phyloP scores from a whole-genome alignment of 495 filamentous ascomycete species.

The Daldinia bambusicola region DNA sequence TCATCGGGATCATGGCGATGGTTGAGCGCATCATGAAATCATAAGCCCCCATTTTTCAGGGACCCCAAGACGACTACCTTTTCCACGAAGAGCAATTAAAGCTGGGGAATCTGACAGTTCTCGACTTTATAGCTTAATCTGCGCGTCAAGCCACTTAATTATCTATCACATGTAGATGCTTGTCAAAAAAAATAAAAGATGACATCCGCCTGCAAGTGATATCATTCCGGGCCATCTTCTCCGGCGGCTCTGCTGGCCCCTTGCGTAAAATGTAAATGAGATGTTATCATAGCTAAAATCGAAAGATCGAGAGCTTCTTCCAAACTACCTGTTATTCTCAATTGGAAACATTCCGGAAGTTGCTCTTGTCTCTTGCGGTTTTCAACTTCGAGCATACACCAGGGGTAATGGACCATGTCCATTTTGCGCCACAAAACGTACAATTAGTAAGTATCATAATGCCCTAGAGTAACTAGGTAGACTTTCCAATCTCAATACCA shows the following conservation, averaged over 20 bases:
- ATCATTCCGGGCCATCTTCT: slow-evolving; percentile 31
- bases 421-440: neutral
- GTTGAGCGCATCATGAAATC: slow-evolving; percentile 47
- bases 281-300: slow-evolving; percentile 20
- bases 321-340: neutral
- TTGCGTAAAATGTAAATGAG: slow-evolving; percentile 23
- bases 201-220: slow-evolving; percentile 15
- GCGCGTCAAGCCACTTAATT: neutral
- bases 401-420: neutral
- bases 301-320: neutral
- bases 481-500: too few species aligned
- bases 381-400: neutral
- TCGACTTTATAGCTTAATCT: slow-evolving; percentile 12
- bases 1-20: slow-evolving; percentile 23
- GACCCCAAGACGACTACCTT: neutral
- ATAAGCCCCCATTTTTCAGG: slow-evolving; percentile 37
- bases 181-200: neutral
- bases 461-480: too few species aligned
- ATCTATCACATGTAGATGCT: slow-evolving; percentile 1
- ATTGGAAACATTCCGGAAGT: slow-evolving; percentile 10
- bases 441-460: neutral
- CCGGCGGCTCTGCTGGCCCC: slow-evolving; percentile 30
- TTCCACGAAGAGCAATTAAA: slow-evolving; percentile 5
- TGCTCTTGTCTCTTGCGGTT: neutral
- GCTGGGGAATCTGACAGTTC: slow-evolving; percentile 6